Conservation (phyloP, 805 yeast genomes). For the Kodamaea fukazawae region DNA sequence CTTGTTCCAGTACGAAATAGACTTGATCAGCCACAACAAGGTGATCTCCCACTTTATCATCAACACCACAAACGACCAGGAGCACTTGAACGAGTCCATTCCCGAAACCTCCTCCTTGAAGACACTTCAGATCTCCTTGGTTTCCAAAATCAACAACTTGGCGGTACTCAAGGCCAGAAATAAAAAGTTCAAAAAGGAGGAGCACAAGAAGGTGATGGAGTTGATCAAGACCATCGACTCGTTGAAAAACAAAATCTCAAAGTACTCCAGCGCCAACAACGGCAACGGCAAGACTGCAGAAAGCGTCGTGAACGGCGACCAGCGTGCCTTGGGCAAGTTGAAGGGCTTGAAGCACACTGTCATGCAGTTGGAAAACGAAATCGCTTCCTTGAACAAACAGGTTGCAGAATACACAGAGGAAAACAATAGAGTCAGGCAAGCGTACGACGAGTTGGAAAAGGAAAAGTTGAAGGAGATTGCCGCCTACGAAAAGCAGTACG, state of each 20-base stretch:
- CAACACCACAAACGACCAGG: conserved; percentile 26
- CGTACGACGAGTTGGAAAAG: conserved; percentile 19
- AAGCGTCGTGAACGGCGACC: conserved; percentile 19
- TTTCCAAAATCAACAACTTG: conserved; percentile 28
- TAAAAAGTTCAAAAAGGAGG: conserved; percentile 38
- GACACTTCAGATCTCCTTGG: conserved; percentile 34
- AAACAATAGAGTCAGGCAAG: conserved; percentile 12
- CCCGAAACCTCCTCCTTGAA: conserved; percentile 25
- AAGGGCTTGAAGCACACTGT: conserved; percentile 41
- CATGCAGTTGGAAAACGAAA: conserved; percentile 37
- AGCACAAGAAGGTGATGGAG: conserved; percentile 33
- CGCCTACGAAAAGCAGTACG: conserved; percentile 20
- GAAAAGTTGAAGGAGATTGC: conserved; percentile 20
- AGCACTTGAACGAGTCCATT: conserved; percentile 24
- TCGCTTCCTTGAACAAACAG: conserved; percentile 21
- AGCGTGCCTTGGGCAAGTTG: conserved; percentile 33
- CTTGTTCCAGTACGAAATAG: conserved; percentile 36
- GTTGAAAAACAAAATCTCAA: conserved; percentile 30
- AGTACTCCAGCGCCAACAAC: conserved; percentile 16
- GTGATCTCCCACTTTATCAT: conserved; percentile 25
- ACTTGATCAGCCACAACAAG: conserved; percentile 16
- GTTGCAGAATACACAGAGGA: conserved; percentile 15
- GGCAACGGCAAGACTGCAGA: conserved; percentile 1
- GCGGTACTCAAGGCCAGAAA: conserved; percentile 20
- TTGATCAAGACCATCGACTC: conserved; percentile 32